Percentiles rank a stretch among this genome's conserved stretches.
Conservation (phyloP, 495 filamentous ascomycete genomes). For the Parmelia sp. region DNA sequence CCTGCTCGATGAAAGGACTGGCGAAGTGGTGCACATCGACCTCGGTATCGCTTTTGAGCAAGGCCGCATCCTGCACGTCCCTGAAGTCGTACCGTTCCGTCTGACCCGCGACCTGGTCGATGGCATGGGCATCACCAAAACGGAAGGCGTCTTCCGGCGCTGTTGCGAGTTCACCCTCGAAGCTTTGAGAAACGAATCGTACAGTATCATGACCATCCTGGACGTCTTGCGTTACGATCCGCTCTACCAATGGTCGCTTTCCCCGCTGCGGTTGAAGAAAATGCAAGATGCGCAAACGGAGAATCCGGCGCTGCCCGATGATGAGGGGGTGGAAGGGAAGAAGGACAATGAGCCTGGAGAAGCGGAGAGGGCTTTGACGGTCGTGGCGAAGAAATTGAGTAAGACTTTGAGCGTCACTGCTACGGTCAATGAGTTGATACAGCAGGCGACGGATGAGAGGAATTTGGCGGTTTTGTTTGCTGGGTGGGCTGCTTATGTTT, state of each 20-base stretch:
- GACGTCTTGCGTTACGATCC: slow-evolving; percentile 96
- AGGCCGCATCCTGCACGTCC: slow-evolving; percentile 86
- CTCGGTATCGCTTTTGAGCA: slow-evolving; percentile 93
- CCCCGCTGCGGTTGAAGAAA: slow-evolving; percentile 73
- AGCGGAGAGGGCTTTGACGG: slow-evolving; percentile 82
- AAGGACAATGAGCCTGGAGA: slow-evolving; percentile 73
- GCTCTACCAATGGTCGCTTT: slow-evolving; percentile 89
- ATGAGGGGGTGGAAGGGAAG: slow-evolving; percentile 36
- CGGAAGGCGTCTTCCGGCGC: slow-evolving; percentile 89
- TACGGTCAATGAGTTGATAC: slow-evolving; percentile 94
- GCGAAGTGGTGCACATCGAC: slow-evolving; percentile 95
- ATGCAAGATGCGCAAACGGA: slow-evolving; percentile 61
- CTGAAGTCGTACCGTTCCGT: slow-evolving; percentile 91
- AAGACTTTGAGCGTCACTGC: slow-evolving; percentile 90
- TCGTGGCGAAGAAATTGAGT: slow-evolving; percentile 89
- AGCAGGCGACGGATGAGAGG: slow-evolving; percentile 86
- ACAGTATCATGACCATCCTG: slow-evolving; percentile 94
- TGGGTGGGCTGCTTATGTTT: slow-evolving; percentile 67
- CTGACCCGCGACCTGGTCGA: slow-evolving; percentile 94
- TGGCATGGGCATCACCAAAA: slow-evolving; percentile 92
- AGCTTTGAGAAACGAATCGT: slow-evolving; percentile 82
- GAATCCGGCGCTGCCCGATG: slow-evolving; percentile 32
- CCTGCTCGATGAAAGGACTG: slow-evolving; percentile 79
- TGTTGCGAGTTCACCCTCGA: slow-evolving; percentile 98
- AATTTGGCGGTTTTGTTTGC: slow-evolving; percentile 89